A percentile compares a stretch with the other conserved stretches of the same genome.
Evolutionary conservation across 257 asterid genomes (phyloP).

Genomic region (Linderniella brevidens): DNA sequence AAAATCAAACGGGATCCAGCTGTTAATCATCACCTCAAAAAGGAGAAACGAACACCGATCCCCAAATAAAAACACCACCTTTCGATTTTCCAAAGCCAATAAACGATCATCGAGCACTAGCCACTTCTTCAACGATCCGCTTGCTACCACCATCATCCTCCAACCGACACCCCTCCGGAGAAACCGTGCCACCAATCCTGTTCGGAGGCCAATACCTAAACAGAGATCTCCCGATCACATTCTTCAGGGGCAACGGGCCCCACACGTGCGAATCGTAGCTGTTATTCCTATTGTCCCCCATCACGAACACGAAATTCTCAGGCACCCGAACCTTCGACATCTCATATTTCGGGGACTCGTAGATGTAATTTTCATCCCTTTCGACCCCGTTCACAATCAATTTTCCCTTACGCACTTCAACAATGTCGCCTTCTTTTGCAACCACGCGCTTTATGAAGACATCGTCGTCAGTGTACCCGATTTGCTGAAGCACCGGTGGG

Average conservation of each 20-base stretch:
- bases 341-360: slow-evolving; percentile 74
- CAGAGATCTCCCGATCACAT: slow-evolving; percentile 70
- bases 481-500: slow-evolving; percentile 92
- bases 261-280: slow-evolving; percentile 93
- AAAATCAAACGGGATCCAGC: too few species aligned
- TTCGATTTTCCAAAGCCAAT: too few species aligned
- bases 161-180: slow-evolving; percentile 30
- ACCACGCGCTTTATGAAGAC: slow-evolving; percentile 81
- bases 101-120: too few species aligned
- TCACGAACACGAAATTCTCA: slow-evolving; percentile 61
- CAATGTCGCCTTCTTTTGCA: slow-evolving; percentile 81
- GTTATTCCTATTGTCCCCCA: slow-evolving; percentile 93
- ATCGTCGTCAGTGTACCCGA: slow-evolving; percentile 83
- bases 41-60: too few species aligned
- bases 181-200: slow-evolving; percentile 67
- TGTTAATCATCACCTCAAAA: too few species aligned
- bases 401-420: slow-evolving; percentile 90
- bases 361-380: slow-evolving; percentile 55
- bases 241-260: slow-evolving; percentile 88
- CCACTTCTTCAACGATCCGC: too few species aligned
- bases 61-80: too few species aligned
- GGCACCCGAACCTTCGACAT: slow-evolving; percentile 74
- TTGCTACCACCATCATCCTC: too few species aligned
- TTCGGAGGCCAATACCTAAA: slow-evolving; percentile 84
- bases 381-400: slow-evolving; percentile 74